A percentile compares a stretch with the other conserved stretches of the same genome.
These are phyloP conservation scores for Chlorencoelia australis DNA, from an alignment of 2,329 filamentous ascomycete species.

Conservation along the genomic window DNA sequence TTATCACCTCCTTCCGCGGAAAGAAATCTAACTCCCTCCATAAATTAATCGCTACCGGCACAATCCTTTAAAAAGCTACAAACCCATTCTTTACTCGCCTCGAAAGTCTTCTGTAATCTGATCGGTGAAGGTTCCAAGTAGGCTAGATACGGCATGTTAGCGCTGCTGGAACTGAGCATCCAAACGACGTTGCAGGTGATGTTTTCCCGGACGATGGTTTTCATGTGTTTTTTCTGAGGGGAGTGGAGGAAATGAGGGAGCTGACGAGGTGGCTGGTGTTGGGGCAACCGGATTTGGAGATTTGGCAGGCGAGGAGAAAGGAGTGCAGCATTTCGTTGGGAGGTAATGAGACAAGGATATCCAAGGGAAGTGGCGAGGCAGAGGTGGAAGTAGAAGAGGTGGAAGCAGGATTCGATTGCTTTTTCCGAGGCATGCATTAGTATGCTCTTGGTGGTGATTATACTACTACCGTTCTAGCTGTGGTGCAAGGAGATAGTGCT, in stretches of 20 bases:
- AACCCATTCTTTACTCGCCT: constrained; percentile 33
- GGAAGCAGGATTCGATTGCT: constrained; percentile 42
- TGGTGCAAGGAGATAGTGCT: constrained; percentile 20
- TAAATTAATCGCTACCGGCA: too few species aligned
- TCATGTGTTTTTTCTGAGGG: constrained; percentile 32
- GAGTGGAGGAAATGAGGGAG: constrained; percentile 34
- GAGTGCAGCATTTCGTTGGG: constrained; percentile 31
- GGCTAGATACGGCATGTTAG: constrained; percentile 33
- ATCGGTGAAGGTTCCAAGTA: constrained; percentile 34
- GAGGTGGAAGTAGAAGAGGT: constrained; percentile 40
- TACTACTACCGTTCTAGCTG: constrained; percentile 4
- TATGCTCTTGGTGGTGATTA: constrained; percentile 27
- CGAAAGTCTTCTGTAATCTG: constrained; percentile 37
- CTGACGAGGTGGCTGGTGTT: constrained; percentile 40
- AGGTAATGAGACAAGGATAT: constrained; percentile 26
- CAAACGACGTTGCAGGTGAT: constrained; percentile 42
- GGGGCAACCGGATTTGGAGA: constrained; percentile 33
- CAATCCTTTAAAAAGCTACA: too few species aligned
- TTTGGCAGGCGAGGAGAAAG: constrained; percentile 32
- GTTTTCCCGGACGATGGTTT: constrained; percentile 37
- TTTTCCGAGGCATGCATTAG: constrained; percentile 40
- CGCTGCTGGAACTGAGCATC: constrained; percentile 32
- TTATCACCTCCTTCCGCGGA: too few species aligned
- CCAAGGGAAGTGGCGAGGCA: constrained; percentile 35
- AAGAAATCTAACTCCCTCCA: too few species aligned